Percentiles rank a stretch among this genome's conserved stretches.
Conservation (phyloP, 1,284 basidiomycete species). For the Cutaneotrichosporon dermatis region DNA sequence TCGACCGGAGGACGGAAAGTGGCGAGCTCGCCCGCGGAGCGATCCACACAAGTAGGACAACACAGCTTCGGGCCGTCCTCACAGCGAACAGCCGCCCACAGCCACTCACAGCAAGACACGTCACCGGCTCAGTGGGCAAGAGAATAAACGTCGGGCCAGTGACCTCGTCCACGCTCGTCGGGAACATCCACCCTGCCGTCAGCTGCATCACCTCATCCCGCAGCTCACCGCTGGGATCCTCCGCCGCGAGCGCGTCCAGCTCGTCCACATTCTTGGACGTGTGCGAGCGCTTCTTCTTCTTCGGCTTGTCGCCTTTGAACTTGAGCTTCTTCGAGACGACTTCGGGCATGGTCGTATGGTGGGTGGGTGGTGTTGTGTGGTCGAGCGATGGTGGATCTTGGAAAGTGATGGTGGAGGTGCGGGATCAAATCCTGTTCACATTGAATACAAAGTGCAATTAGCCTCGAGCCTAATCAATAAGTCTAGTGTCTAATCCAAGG, state of each 20-base stretch:
- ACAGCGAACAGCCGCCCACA: neutral
- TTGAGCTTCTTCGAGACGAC: constrained; percentile 48
- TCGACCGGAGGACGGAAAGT: too few species aligned
- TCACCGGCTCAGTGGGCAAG: constrained; percentile 40
- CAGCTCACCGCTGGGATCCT: constrained; percentile 41
- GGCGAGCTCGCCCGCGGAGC: too few species aligned
- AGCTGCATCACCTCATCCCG: neutral
- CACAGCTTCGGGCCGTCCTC: too few species aligned
- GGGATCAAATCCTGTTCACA: neutral
- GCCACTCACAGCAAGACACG: constrained; percentile 41
- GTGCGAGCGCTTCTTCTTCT: constrained; percentile 52
- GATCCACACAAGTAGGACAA: neutral
- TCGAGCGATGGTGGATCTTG: neutral
- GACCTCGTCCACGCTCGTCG: constrained; percentile 44
- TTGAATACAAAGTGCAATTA: neutral
- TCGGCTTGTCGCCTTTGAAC: constrained; percentile 53
- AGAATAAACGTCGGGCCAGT: constrained; percentile 50
- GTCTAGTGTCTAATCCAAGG: too few species aligned
- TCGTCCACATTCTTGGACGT: constrained; percentile 30
- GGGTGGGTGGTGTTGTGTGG: neutral
- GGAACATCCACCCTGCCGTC: constrained; percentile 49
- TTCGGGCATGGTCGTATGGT: constrained; percentile 14
- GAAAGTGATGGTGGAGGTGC: neutral
- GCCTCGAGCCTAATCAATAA: too few species aligned
- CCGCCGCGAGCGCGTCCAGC: constrained; percentile 36